Percentiles rank a stretch among this genome's conserved stretches.
Evolutionary conservation across 139 green algal genomes (phyloP).

Genomic region (Chloropicon primus): DNA sequence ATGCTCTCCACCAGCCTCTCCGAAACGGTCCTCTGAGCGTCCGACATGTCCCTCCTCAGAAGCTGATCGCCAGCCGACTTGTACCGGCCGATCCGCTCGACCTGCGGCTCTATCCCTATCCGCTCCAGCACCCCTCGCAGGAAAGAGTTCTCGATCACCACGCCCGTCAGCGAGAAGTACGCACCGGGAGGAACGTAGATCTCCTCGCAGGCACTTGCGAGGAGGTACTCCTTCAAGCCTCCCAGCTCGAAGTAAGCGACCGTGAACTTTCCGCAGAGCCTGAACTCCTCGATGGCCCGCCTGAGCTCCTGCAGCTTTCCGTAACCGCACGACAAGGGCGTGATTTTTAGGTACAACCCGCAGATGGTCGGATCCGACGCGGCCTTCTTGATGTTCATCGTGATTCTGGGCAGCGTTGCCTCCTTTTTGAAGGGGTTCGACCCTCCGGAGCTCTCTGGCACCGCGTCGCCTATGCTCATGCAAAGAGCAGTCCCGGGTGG

Average conservation of each 20-base stretch:
- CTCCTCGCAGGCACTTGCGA: conserved; percentile 67
- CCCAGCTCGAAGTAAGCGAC: conserved; percentile 70
- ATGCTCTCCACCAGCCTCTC: conserved; percentile 73
- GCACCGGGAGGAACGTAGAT: conserved; percentile 69
- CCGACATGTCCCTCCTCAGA: conserved; percentile 65
- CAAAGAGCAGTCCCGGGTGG: neutral
- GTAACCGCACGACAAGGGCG: conserved; percentile 46
- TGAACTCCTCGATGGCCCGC: conserved; percentile 57
- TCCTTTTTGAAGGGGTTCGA: neutral
- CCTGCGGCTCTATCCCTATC: conserved; percentile 72
- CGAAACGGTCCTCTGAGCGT: conserved; percentile 50
- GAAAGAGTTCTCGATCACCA: conserved; percentile 20
- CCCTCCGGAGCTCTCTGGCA: neutral
- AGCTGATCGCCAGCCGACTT: conserved; percentile 85
- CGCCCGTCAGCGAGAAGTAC: conserved; percentile 57
- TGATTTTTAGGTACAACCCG: conserved; percentile 72
- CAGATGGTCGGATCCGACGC: neutral
- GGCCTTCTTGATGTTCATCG: neutral
- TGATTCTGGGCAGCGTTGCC: neutral
- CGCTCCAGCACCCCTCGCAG: conserved; percentile 73
- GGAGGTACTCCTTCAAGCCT: conserved; percentile 84
- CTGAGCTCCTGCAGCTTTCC: conserved; percentile 50
- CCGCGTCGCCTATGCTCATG: neutral
- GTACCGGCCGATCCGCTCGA: conserved; percentile 77
- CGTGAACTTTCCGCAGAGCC: conserved; percentile 63